Conservation (phyloP, 441 rosid species). For the Gossypium gossypioides region DNA sequence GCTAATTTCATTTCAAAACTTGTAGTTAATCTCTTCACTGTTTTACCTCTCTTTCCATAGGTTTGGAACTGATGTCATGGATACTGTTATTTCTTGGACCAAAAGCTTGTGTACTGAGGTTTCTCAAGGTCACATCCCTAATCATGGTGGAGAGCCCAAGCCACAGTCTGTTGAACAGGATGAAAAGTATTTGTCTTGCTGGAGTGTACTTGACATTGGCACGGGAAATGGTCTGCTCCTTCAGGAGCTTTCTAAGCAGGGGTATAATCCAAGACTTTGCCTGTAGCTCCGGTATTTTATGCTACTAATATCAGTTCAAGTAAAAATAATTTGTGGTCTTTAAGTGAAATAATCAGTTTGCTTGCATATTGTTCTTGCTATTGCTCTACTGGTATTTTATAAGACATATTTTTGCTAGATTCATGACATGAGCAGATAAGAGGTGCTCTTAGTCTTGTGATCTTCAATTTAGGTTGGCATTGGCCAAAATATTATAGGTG, state of each 20-base stretch:
- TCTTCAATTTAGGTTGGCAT: background rate
- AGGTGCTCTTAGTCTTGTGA: background rate
- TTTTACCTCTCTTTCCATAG: constrained; percentile 24
- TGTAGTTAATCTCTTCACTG: background rate
- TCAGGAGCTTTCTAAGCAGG: constrained; percentile 87
- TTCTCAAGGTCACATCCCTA: constrained; percentile 40
- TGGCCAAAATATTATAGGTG: background rate
- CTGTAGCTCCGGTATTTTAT: constrained; percentile 23
- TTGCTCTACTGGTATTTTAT: background rate
- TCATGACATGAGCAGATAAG: background rate
- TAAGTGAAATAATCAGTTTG: background rate
- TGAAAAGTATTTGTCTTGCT: constrained; percentile 50
- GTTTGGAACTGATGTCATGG: constrained; percentile 95
- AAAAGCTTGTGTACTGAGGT: constrained; percentile 58
- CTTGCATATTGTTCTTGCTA: background rate
- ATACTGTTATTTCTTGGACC: constrained; percentile 76
- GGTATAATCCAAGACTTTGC: constrained; percentile 46
- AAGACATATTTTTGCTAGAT: background rate
- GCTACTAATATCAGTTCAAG: background rate
- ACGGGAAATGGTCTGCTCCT: constrained; percentile 94
- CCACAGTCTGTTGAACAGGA: constrained; percentile 39
- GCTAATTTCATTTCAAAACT: background rate
- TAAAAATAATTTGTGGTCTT: background rate
- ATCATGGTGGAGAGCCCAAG: constrained; percentile 32
- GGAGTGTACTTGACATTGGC: constrained; percentile 93